A percentile compares a stretch with the other conserved stretches of the same genome.
Evolutionary conservation across 2,329 filamentous ascomycete species (phyloP).

Genomic region (Ambrosiella cleistominuta): DNA sequence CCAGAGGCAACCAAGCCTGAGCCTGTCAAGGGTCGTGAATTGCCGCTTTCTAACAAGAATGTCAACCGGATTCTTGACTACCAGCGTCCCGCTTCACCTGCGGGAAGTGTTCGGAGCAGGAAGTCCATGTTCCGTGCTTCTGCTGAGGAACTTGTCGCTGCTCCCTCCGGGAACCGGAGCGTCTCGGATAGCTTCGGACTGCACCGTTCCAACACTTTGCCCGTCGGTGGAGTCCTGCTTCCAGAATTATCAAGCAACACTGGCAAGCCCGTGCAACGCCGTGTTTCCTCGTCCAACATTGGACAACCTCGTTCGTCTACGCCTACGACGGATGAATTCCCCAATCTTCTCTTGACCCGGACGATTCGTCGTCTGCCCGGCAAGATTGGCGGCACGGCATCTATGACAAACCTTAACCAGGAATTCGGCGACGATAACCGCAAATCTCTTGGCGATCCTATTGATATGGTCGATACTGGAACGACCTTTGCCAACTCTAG

Average conservation of each 20-base stretch:
- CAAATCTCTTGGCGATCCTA: not conserved
- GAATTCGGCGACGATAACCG: not conserved
- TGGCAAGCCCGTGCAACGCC: not conserved
- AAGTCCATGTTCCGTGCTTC: slow-evolving; percentile 1
- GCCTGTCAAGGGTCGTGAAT: slow-evolving; percentile 24
- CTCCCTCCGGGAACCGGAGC: slow-evolving; percentile 18
- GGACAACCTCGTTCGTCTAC: slow-evolving; percentile 26
- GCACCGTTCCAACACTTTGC: slow-evolving; percentile 1
- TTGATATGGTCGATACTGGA: not conserved
- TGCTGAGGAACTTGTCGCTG: not conserved
- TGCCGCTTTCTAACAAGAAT: not conserved
- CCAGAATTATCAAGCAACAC: not conserved
- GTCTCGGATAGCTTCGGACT: slow-evolving; percentile 22
- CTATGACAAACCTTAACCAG: not conserved
- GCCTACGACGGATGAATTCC: not conserved
- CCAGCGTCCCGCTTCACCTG: not conserved
- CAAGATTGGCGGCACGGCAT: not conserved
- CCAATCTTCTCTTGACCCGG: not conserved
- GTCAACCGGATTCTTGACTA: not conserved
- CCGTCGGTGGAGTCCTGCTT: too few species aligned
- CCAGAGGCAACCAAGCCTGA: slow-evolving; percentile 24
- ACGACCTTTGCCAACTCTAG: slow-evolving; percentile 51
- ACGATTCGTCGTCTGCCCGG: not conserved
- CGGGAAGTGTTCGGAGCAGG: not conserved
- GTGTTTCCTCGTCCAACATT: slow-evolving; percentile 33